These are phyloP conservation scores for Lithospermum erythrorhizon DNA, from an alignment of 257 asterid species.

Conservation along the genomic window DNA sequence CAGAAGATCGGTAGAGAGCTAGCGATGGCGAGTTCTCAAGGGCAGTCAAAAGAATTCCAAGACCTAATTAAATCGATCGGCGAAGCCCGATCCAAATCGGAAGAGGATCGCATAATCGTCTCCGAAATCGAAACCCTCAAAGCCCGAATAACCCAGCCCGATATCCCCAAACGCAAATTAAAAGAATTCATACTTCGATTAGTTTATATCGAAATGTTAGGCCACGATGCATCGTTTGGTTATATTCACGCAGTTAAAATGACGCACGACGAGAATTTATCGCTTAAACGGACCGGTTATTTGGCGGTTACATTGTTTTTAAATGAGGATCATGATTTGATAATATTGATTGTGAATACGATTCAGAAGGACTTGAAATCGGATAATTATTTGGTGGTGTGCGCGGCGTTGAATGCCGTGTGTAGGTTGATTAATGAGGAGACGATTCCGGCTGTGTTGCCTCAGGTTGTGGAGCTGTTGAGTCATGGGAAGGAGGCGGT, in stretches of 20 bases:
- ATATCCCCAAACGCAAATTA: conserved; percentile 74
- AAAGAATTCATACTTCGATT: conserved; percentile 81
- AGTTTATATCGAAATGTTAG: conserved; percentile 87
- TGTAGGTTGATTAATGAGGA: conserved; percentile 94
- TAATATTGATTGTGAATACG: conserved; percentile 85
- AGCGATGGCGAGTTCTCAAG: conserved; percentile 87
- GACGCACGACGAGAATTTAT: conserved; percentile 84
- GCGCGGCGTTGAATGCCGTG: conserved; percentile 79
- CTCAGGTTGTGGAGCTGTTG: conserved; percentile 75
- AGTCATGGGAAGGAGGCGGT: conserved; percentile 89
- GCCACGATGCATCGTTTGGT: conserved; percentile 94
- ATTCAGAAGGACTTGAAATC: conserved; percentile 97
- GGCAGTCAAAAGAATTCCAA: conserved; percentile 84
- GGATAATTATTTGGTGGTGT: conserved; percentile 77
- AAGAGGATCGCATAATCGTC: conserved; percentile 86
- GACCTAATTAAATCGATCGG: conserved; percentile 39
- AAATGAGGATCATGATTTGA: conserved; percentile 93
- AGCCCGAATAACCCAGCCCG: conserved; percentile 54
- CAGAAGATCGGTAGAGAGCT: conserved; percentile 94
- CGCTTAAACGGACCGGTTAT: conserved; percentile 74
- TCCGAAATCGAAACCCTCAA: conserved; percentile 85
- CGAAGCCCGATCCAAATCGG: conserved; percentile 93
- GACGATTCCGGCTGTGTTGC: conserved; percentile 93
- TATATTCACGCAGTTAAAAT: conserved; percentile 93
- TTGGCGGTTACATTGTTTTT: conserved; percentile 81